Base-by-base conservation (phyloP, 805 yeast genomes). In the Wickerhamomyces strasburgensis region DNA sequence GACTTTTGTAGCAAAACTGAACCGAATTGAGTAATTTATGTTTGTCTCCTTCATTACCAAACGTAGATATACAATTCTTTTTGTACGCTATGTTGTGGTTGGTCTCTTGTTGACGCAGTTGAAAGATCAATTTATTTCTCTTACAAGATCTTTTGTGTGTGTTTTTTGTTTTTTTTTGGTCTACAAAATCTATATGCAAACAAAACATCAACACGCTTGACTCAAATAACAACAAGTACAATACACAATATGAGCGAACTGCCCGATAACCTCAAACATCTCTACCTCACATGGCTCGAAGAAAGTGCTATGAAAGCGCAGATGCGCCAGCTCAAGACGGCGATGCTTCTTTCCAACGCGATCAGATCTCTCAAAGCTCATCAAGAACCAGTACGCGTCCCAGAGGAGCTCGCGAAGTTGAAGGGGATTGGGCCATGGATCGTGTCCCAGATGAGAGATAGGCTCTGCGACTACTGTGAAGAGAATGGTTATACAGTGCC, bases 341-440 rank as follows among this genome's bases (percentile, higher is more conserved):
- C 74, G 0, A 49, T 69, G 33, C 68, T 75, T 0, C 79, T 79
- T 49, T 59, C 62, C 35, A 68, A 69, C 43, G 94, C 94, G 0
- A 54, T 72, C 34, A 75, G 68, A 19, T 67, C 72, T 23, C 52
- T 88, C 18, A 55, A 62, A 30, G 61, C 61, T 3, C 64, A 66
- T 35, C 71, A 71, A 0, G 67, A 57, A 0, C 61, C 64, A 10
- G 67, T 84, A 18, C 49, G 54, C 24, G 73, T 72, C 39, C 84
- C 93, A 1, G 60, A 62, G 23, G 79, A 84, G 35, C 63, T 90
- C 30, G 57, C 60, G 13, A 66, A 68, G 47, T 67, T 90, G 29
- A 80, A 72, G 39, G 83, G 67, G 31, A 70, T 90, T 25, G 98
- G 98, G 1, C 80, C 75, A 10, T 78, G 80, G 38, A 78, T 84